Base-by-base conservation (phyloP, 139 green algal genomes). In the Helicosporidium sp. region DNA sequence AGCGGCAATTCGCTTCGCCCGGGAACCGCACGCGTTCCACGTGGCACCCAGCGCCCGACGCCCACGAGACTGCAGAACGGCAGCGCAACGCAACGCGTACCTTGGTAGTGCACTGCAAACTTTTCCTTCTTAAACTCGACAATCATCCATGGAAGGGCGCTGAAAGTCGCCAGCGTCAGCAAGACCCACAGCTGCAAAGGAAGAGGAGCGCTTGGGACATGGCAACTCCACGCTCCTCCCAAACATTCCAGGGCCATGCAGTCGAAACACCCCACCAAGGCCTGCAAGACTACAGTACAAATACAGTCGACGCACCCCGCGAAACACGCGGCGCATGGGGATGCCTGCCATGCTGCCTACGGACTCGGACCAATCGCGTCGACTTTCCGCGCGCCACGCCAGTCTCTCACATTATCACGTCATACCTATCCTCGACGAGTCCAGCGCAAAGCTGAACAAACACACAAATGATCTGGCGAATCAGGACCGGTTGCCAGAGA, bases 91-190 rank as follows among this genome's bases (percentile, higher is more conserved):
- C n/a, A n/a, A n/a, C n/a, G n/a, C n/a, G n/a, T 49, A 43, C 60
- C 66, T 47, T 75, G 57, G 40, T 80, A 77, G 34, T 80, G 72
- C 16, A 75, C 54, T 39, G 57, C 65, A 23, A 51, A 80, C 24
- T 66, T 23, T 16, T 64, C 51, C 26, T 72, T 69, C 22, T 69
- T 76, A 48, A 87, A 84, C 50, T 87, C 74, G 46, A 77, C 74
- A 2, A 91, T 70, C 20, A 77, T 74, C 50, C 78, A 63, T 1
- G 80, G 80, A 41, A 91, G 52, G 0, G 72, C 69, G 10, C 64
- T 58, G 24, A 91, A 51, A 7, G 70, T 75, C 3, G 40, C 50
- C 17, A 61, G 41, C 7, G 66, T 58, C 25, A 68, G 46, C 39
- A 68, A 22, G 20, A 68, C 48, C 60, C 60, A 68, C 5, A 68